Evolutionary conservation across 1,284 basidiomycete genomes (phyloP).

Genomic region (Hymenochaete sp.): DNA sequence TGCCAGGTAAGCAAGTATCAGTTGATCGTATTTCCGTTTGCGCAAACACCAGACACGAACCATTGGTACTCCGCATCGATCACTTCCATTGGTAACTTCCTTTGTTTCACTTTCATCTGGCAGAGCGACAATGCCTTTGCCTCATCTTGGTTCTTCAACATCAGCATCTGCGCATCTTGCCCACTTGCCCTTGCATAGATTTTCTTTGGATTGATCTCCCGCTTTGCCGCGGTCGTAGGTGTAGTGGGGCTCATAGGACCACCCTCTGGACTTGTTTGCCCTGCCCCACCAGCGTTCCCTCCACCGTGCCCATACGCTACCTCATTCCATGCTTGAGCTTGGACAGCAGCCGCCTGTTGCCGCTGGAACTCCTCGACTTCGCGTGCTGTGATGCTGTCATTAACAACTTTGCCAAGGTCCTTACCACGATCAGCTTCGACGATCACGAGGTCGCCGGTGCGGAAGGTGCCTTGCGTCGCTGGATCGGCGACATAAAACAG

Average conservation of each 20-base stretch:
- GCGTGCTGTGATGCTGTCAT: conserved; percentile 82
- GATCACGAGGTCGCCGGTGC: conserved; percentile 86
- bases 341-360: conserved; percentile 40
- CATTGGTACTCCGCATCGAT: conserved; percentile 98
- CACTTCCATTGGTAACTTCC: conserved; percentile 95
- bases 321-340: conserved; percentile 33
- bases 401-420: conserved; percentile 85
- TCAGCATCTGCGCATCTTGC: conserved; percentile 78
- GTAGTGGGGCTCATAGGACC: conserved; percentile 51
- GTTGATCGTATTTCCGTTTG: background rate
- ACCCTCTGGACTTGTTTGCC: too few relatives aligned
- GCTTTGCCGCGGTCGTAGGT: conserved; percentile 39
- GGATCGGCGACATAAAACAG: conserved; percentile 82
- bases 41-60: conserved; percentile 31
- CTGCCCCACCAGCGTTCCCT: too few relatives aligned
- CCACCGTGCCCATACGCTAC: conserved; percentile 30
- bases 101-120: conserved; percentile 83
- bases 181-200: conserved; percentile 89
- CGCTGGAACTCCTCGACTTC: conserved; percentile 89
- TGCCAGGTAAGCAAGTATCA: conserved; percentile 25
- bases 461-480: conserved; percentile 44
- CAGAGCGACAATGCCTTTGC: conserved; percentile 87
- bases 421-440: conserved; percentile 95
- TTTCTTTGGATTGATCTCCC: conserved; percentile 94
- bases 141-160: conserved; percentile 84